These are phyloP conservation scores for Chlamydomonas sp. DNA, from an alignment of 139 green algal genomes.

Conservation along the genomic window DNA sequence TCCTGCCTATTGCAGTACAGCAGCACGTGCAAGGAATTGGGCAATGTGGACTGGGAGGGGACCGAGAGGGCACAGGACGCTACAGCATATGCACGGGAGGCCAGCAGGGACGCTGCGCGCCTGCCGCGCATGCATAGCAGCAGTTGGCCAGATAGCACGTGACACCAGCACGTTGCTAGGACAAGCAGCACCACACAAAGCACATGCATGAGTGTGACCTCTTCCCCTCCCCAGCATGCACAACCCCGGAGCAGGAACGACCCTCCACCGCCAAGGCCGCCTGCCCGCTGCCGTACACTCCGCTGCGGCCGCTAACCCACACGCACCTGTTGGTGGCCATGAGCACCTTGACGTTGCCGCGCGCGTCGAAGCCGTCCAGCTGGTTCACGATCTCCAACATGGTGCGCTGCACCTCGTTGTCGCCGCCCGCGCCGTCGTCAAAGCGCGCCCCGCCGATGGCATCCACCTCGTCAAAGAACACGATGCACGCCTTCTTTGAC, in stretches of 20 bases:
- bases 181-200: too few relatives aligned
- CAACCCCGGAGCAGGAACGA: background rate
- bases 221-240: background rate
- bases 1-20: too few relatives aligned
- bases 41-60: too few relatives aligned
- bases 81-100: too few relatives aligned
- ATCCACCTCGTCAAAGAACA: constrained; percentile 99
- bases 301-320: too few relatives aligned
- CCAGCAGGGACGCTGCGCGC: too few relatives aligned
- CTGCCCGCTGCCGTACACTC: background rate
- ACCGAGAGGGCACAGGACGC: too few relatives aligned
- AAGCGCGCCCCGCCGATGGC: constrained; percentile 97
- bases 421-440: constrained; percentile 94
- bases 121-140: too few relatives aligned
- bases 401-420: constrained; percentile 99
- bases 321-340: constrained; percentile 61
- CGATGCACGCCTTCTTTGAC: constrained; percentile 98
- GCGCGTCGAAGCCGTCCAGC: constrained; percentile 97
- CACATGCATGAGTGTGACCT: background rate
- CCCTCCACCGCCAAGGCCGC: background rate
- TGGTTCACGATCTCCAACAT: constrained; percentile 99
- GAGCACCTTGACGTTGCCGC: constrained; percentile 98
- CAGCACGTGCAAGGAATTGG: too few relatives aligned
- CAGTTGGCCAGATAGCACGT: too few relatives aligned
- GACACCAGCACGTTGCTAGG: too few relatives aligned